These are phyloP conservation scores for Phytophthora capsici DNA, from an alignment of 352 stramenopile genomes.

Conservation along the genomic window DNA sequence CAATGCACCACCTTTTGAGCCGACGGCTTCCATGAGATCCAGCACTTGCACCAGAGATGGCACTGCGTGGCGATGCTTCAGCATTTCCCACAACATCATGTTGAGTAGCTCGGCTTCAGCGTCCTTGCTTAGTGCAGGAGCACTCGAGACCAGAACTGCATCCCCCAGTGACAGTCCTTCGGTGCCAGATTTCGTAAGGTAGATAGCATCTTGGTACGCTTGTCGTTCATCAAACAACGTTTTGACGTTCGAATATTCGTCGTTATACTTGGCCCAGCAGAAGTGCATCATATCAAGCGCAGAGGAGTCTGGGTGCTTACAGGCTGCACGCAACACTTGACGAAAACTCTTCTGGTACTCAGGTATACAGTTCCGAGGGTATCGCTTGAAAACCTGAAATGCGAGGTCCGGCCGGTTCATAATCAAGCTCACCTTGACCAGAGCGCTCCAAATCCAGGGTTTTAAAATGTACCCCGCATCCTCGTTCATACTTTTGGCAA, in stretches of 20 bases:
- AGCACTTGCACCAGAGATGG: conserved; percentile 46
- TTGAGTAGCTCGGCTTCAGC: conserved; percentile 45
- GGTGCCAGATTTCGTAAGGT: conserved; percentile 14
- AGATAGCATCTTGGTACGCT: conserved; percentile 27
- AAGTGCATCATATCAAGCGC: conserved; percentile 53
- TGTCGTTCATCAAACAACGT: conserved; percentile 26
- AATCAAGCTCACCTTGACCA: conserved; percentile 56
- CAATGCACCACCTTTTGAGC: conserved; percentile 36
- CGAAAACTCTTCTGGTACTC: conserved; percentile 48
- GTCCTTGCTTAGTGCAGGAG: conserved; percentile 26
- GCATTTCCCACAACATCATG: conserved; percentile 61
- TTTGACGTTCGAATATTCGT: conserved; percentile 23
- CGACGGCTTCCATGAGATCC: conserved; percentile 46
- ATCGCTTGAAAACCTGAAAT: conserved; percentile 53
- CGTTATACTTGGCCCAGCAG: conserved; percentile 29
- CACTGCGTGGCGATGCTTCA: conserved; percentile 45
- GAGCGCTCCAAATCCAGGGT: conserved; percentile 47
- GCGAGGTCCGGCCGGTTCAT: conserved; percentile 39
- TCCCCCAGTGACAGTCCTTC: conserved; percentile 15
- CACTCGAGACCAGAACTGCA: conserved; percentile 12
- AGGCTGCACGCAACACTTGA: conserved; percentile 48
- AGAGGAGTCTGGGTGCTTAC: conserved; percentile 32
- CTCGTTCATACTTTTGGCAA: conserved; percentile 37
- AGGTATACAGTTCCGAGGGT: conserved; percentile 41
- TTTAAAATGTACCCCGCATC: conserved; percentile 54